Evolutionary conservation across 345 rosid species (phyloP), one percentile per base, ranked within the genome.

Genomic region (Salix viminalis): DNA sequence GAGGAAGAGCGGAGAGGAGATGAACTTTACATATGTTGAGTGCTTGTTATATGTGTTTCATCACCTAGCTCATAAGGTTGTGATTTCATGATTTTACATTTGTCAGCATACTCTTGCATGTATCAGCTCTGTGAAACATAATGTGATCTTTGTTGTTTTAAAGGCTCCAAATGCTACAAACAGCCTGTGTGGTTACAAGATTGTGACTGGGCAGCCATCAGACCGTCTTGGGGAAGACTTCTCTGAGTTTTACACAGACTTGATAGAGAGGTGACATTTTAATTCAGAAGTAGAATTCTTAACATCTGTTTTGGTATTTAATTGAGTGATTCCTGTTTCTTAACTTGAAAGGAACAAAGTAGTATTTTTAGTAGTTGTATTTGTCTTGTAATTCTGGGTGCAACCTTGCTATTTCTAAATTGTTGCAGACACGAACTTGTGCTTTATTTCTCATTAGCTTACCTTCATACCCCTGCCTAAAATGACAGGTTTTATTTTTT

Each of bases 151-250:
- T 84, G 56, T 79, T 24, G 42, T 77, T 70, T 30, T 77, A 65
- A 78, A 88, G 99, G 99, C 94, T 81, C 99, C 99, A 19, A 96
- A 96, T 88, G 97, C 99, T 42, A 88, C 97, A 73, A 96, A 96
- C 81, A 86, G 97, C 82, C 84, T 96, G 54, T 96, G 99, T 70
- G 99, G 98, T 73, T 94, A 96, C 86, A 92, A 92, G 83, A 91
- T 95, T 80, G 99, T 95, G 81, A 93, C 97, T 19, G 98, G 97
- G 39, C 97, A 95, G 83, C 99, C 99, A 76, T 95, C 99, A 68
- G 97, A 95, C 76, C 88, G 97, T 86, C 91, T 95, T 42, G 99
- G 99, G 72, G 97, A 95, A 87, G 96, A 93, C 83, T 96, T 96
- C 88, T 91, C 96, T 21, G 99, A 92, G 85, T 74, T 81, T 41